Percentiles rank a stretch among this genome's conserved stretches.
Conservation (phyloP, 2,329 filamentous ascomycete species). For the Pseudonectria foliicola region DNA sequence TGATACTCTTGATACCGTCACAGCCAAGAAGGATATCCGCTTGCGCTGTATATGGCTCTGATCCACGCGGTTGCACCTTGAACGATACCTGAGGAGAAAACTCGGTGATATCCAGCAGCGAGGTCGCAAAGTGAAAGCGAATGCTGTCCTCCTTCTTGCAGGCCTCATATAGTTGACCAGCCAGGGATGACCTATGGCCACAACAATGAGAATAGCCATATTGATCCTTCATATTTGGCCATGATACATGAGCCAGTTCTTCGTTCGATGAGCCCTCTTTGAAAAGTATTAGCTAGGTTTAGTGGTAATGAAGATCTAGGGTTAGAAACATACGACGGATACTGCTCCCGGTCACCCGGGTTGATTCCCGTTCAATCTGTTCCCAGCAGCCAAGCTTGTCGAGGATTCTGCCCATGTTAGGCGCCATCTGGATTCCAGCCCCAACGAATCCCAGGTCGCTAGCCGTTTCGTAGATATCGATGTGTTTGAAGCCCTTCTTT, state of each 20-base stretch:
- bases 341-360: slow-evolving; percentile 22
- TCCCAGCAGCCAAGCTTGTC: slow-evolving; percentile 67
- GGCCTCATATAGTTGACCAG: slow-evolving; percentile 60
- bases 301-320: not conserved
- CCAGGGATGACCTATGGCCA: slow-evolving; percentile 67
- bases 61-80: slow-evolving; percentile 13
- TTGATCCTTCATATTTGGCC: slow-evolving; percentile 58
- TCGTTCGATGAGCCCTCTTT: slow-evolving; percentile 61
- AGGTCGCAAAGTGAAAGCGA: slow-evolving; percentile 54
- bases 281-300: not conserved
- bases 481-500: slow-evolving; percentile 19
- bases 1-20: slow-evolving; percentile 46
- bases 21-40: slow-evolving; percentile 45
- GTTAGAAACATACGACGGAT: slow-evolving; percentile 19
- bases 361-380: slow-evolving; percentile 39
- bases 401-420: slow-evolving; percentile 73
- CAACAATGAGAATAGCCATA: slow-evolving; percentile 76
- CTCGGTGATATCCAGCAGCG: slow-evolving; percentile 19
- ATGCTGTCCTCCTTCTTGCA: slow-evolving; percentile 58
- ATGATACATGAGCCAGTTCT: slow-evolving; percentile 64
- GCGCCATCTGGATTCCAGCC: slow-evolving; percentile 76
- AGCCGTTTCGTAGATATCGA: slow-evolving; percentile 21
- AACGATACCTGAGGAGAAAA: slow-evolving; percentile 16
- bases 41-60: slow-evolving; percentile 12
- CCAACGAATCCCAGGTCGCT: slow-evolving; percentile 45